Evolutionary conservation across 2,329 filamentous ascomycete genomes (phyloP), one percentile per base, ranked within the genome.

Genomic region (Lecanoromycetidae sp.): DNA sequence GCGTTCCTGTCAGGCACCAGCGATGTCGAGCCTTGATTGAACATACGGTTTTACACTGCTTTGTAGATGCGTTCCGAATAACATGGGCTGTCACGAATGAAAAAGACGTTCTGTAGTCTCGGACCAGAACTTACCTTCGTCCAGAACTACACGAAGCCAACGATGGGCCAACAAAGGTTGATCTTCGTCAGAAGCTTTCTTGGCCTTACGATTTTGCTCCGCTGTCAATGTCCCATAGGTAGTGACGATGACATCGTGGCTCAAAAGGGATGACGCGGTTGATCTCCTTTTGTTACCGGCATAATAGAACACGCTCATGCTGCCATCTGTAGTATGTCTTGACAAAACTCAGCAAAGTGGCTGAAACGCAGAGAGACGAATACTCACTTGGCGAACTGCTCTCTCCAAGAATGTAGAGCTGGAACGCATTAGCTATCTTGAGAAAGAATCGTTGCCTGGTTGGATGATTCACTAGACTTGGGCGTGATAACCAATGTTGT

Each of bases 1-100:
- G 90, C 0, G 90, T 96, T 46, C 90, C 90, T 0, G 90, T 96
- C n/a, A 96, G 84, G 3, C 88, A 88, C 90, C 90, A 96, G 25
- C 88, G 80, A 30, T 87, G 79, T 58, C 84, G 76, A 2, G 87
- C 84, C 51, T 83, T 74, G 2, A 96, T 70, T 19, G 77, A 75
- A 54, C 86, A 88, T 15, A 90, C 84, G 3, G 86, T 84, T 60
- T 87, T 86, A 47, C 87, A 93, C 55, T 90, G 83, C 33, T 84
- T 70, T 0, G 87, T 90, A 3, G 72, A 77, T 52, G 84, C 81
- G 56, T 93, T 88, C 22, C 91, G 84, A 54, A 96, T 96, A 63
- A 84, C 84, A 61, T 96, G 90, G 1, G 88, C 90, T 65, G 36
- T n/a, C n/a, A n/a, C n/a, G n/a, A n/a, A n/a, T n/a, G n/a, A n/a